These are phyloP conservation scores for Exophiala mesophila DNA, from an alignment of 2,329 filamentous ascomycete genomes.

Conservation along the genomic window DNA sequence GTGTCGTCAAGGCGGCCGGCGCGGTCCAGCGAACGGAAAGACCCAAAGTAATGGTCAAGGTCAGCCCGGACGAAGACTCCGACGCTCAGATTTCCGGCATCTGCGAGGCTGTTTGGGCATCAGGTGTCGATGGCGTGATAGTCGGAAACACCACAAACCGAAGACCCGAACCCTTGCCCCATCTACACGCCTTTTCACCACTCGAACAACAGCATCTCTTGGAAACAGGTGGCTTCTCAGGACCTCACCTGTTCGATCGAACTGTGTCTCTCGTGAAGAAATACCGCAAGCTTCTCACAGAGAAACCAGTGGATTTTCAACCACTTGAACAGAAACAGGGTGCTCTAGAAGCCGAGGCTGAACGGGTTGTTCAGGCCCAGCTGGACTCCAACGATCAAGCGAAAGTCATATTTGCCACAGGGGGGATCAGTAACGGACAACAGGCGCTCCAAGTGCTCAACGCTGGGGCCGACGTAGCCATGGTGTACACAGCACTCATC, in stretches of 20 bases:
- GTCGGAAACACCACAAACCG: slow-evolving; percentile 96
- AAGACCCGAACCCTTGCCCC: slow-evolving; percentile 64
- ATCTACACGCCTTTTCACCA: slow-evolving; percentile 58
- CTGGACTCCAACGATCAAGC: slow-evolving; percentile 18
- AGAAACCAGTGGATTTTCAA: slow-evolving; percentile 20
- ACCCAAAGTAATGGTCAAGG: slow-evolving; percentile 92
- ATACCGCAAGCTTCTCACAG: slow-evolving; percentile 68
- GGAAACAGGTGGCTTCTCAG: slow-evolving; percentile 85
- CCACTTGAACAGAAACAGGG: slow-evolving; percentile 4
- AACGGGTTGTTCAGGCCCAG: slow-evolving; percentile 13
- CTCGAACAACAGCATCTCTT: slow-evolving; percentile 64
- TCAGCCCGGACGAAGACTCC: slow-evolving; percentile 89
- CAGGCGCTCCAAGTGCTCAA: slow-evolving; percentile 78
- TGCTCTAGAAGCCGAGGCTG: slow-evolving; percentile 14
- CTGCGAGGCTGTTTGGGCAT: slow-evolving; percentile 73
- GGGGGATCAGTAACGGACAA: slow-evolving; percentile 82
- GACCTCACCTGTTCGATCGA: slow-evolving; percentile 78
- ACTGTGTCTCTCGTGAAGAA: slow-evolving; percentile 73
- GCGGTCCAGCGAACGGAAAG: slow-evolving; percentile 64
- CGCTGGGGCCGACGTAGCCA: slow-evolving; percentile 83
- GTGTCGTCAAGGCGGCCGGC: slow-evolving; percentile 75
- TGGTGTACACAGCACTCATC: slow-evolving; percentile 78
- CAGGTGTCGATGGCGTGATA: slow-evolving; percentile 89
- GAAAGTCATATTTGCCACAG: slow-evolving; percentile 89
- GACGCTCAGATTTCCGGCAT: slow-evolving; percentile 82